Evolutionary conservation across 2,329 filamentous ascomycete species (phyloP).

Genomic region (Cadophora sp.): DNA sequence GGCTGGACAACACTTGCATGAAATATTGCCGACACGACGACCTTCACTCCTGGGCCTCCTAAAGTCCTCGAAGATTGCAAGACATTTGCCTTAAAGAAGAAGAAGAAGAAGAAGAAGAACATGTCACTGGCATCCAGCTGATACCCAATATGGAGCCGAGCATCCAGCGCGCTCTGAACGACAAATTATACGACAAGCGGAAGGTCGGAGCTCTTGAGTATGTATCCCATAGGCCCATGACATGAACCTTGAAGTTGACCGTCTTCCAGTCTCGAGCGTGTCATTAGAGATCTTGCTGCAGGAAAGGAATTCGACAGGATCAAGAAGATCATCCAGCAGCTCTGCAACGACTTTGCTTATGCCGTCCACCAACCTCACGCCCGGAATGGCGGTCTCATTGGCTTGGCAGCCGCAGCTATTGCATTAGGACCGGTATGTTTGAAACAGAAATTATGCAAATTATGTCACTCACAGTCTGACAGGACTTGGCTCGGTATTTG

Average conservation of each 20-base stretch:
- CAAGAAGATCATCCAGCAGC: constrained; percentile 88
- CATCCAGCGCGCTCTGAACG: constrained; percentile 90
- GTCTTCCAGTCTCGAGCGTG: constrained; percentile 76
- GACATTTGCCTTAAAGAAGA: background rate
- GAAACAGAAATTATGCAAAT: background rate
- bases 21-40: constrained; percentile 1
- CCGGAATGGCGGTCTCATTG: constrained; percentile 94
- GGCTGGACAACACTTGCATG: too few relatives aligned
- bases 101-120: constrained; percentile 24
- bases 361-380: constrained; percentile 97
- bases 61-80: constrained; percentile 3
- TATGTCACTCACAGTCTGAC: constrained; percentile 31
- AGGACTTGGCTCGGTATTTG: constrained; percentile 92
- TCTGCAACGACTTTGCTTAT: constrained; percentile 97
- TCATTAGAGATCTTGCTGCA: constrained; percentile 83
- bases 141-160: constrained; percentile 75
- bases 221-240: constrained; percentile 46
- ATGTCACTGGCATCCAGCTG: constrained; percentile 27
- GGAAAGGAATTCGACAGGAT: constrained; percentile 81
- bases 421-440: constrained; percentile 84
- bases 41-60: background rate
- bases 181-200: constrained; percentile 98
- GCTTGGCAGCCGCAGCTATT: constrained; percentile 93
- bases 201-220: constrained; percentile 97
- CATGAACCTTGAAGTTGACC: constrained; percentile 22